Evolutionary conservation across 2,329 filamentous ascomycete genomes (phyloP), one percentile per base, ranked within the genome.

Genomic region (Pseudovirgaria hyperparasitica): DNA sequence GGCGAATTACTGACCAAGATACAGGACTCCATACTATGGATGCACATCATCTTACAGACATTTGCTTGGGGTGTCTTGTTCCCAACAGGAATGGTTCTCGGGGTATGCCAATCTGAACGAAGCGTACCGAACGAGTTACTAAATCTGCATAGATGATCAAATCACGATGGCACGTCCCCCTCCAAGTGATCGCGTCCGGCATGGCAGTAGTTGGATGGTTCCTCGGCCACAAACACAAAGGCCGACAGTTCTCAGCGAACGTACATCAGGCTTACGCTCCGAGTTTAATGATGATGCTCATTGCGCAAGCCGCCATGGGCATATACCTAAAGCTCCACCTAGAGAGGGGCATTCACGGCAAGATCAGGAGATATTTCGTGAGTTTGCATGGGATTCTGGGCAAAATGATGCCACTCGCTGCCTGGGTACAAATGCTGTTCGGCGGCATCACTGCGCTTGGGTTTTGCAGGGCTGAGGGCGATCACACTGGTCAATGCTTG

Each of bases 341-440:
- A 36, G 80, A 90, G 40, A 79, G 72, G 47, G 86, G 85, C 2
- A 70, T 92, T 43, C 70, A 92, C 46, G 85, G 74, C 15, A 74
- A 71, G 45, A 77, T 94, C 31, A 70, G 90, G 29, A 72, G 67
- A 32, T 60, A 75, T 27, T 64, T 87, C 23, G 77, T 87, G 5
- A 60, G 74, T 9, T 67, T 66, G 15, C 90, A 98, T 52, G 78
- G 81, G 13, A 54, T 94, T 30, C 57, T 92, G 20, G 90, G 90
- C 39, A 94, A 93, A 57, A 58, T 72, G 2, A 80, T 98, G 64
- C 90, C 90, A 1, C 58, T 96, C 3, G 65, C 85, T 2, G 72
- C 79, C 15, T 98, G 90, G 90, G 67, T 76, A 5, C 90, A 98
- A 61, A 92, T 98, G 75, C 52, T 98, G 5, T 93, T 98, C 54